Evolutionary conservation across 2,329 filamentous ascomycete species (phyloP).

Genomic region (Botryotinia globosa): DNA sequence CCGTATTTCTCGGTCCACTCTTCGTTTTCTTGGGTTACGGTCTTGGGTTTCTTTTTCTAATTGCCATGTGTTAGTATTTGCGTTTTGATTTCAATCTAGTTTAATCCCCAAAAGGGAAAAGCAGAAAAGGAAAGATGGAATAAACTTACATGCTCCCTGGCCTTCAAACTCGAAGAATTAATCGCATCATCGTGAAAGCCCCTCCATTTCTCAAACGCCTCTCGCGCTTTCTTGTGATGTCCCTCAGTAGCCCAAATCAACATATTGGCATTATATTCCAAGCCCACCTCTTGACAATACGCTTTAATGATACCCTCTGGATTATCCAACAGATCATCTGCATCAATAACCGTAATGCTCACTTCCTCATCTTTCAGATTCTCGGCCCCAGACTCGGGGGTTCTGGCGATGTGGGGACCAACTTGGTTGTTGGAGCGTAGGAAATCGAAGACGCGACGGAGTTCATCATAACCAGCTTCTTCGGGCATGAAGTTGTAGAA

Average conservation of each 20-base stretch:
- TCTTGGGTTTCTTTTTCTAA: conserved; percentile 56
- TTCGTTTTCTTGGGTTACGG: conserved; percentile 62
- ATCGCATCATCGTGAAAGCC: conserved; percentile 97
- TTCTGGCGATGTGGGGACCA: conserved; percentile 60
- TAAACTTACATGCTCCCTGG: conserved; percentile 59
- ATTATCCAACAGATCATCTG: conserved; percentile 87
- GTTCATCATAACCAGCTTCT: conserved; percentile 88
- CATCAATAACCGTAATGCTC: conserved; percentile 83
- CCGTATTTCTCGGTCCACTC: conserved; percentile 77
- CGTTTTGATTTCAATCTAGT: not conserved
- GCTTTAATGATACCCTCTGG: conserved; percentile 71
- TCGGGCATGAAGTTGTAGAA: conserved; percentile 83
- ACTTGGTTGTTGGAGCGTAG: conserved; percentile 67
- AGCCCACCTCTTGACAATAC: conserved; percentile 78
- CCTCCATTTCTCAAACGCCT: conserved; percentile 92
- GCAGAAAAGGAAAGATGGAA: not conserved
- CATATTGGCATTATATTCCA: conserved; percentile 76
- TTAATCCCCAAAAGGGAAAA: not conserved
- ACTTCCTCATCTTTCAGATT: conserved; percentile 41
- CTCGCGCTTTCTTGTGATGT: conserved; percentile 64
- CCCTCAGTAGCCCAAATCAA: conserved; percentile 78
- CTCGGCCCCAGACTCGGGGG: conserved; percentile 25
- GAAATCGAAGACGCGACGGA: conserved; percentile 84
- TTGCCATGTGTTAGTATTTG: not conserved
- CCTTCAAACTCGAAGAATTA: conserved; percentile 71